A percentile compares a stretch with the other conserved stretches of the same genome.
phyloP scores from a whole-genome alignment of 108 stramenopile species.

The Mayamaea pseudoterrestris region DNA sequence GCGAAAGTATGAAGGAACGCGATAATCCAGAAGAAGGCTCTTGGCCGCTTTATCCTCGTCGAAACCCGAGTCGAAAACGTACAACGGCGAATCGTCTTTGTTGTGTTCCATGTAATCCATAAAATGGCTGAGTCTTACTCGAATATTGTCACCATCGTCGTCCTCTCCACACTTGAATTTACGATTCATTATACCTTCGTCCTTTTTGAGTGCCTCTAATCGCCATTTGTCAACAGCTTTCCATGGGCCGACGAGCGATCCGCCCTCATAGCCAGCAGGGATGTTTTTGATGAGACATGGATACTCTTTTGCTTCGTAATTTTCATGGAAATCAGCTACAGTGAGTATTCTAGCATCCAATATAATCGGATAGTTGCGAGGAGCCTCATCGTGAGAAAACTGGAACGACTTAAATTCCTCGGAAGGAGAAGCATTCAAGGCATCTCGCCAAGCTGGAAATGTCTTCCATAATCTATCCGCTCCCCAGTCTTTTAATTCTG shows the following conservation, averaged over 20 bases:
- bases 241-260: conserved; percentile 34
- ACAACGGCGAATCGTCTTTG: conserved; percentile 92
- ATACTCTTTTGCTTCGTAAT: conserved; percentile 40
- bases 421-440: background rate
- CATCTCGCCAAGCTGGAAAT: conserved; percentile 26
- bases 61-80: conserved; percentile 93
- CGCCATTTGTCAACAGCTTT: conserved; percentile 47
- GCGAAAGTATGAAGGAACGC: conserved; percentile 82
- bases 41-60: conserved; percentile 66
- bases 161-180: conserved; percentile 95
- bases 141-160: conserved; percentile 87
- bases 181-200: conserved; percentile 30
- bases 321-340: conserved; percentile 37
- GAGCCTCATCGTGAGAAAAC: conserved; percentile 4
- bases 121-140: conserved; percentile 87
- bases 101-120: conserved; percentile 66
- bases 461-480: conserved; percentile 42
- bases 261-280: conserved; percentile 43
- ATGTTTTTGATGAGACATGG: conserved; percentile 64
- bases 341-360: conserved; percentile 42
- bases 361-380: conserved; percentile 25
- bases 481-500: conserved; percentile 65
- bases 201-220: conserved; percentile 28
- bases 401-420: too few relatives aligned
- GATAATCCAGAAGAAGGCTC: conserved; percentile 49